A percentile compares a stretch with the other conserved stretches of the same genome.
These are phyloP conservation scores for Naganishia cerealis DNA, from an alignment of 1,284 basidiomycete species.

Conservation along the genomic window DNA sequence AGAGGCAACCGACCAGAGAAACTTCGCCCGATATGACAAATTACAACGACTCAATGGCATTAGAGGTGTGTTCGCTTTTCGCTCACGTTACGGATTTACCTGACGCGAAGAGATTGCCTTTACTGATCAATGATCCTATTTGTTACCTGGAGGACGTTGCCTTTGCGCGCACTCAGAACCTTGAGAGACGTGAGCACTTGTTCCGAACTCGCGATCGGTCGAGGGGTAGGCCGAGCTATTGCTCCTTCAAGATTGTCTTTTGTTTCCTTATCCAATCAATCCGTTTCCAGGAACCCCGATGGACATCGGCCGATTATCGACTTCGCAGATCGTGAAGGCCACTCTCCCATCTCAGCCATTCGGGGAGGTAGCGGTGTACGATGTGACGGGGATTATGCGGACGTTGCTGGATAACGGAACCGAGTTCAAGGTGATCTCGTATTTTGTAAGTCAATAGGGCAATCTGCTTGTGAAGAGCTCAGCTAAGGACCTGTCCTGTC, in stretches of 20 bases:
- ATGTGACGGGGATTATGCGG: background rate
- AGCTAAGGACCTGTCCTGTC: background rate
- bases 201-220: conserved; percentile 2
- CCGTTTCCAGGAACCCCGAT: background rate
- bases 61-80: conserved; percentile 2
- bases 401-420: conserved; percentile 8
- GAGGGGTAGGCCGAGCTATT: background rate
- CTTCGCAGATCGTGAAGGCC: background rate
- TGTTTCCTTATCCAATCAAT: background rate
- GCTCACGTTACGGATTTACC: background rate
- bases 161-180: conserved; percentile 10
- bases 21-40: conserved; percentile 12
- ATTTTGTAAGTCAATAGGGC: conserved; percentile 15
- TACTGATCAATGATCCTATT: background rate
- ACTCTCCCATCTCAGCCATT: background rate
- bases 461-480: background rate
- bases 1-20: conserved; percentile 1
- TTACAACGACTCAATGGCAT: conserved; percentile 8
- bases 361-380: background rate
- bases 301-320: background rate
- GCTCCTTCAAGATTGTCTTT: background rate
- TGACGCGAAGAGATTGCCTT: background rate
- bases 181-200: conserved; percentile 9
- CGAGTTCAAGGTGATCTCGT: conserved; percentile 7
- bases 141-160: background rate